Conservation (phyloP, 1,284 basidiomycete genomes). For the Apiotrichum siamense region DNA sequence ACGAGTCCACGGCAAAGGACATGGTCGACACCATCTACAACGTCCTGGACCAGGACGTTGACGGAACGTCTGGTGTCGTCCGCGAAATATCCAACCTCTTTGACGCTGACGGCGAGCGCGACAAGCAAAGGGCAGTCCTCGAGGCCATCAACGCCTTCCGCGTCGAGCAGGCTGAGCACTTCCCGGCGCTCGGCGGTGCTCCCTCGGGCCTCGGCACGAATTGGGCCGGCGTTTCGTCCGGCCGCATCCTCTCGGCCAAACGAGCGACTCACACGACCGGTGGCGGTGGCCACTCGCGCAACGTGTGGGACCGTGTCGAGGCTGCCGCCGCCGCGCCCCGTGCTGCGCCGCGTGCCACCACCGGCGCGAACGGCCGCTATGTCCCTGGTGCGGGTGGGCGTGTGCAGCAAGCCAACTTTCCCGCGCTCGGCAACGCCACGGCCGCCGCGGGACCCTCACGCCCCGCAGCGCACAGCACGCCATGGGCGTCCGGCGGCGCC, state of each 20-base stretch:
- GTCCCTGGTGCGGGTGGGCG: conserved; percentile 34
- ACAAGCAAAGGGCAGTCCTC: conserved; percentile 67
- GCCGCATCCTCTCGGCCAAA: conserved; percentile 76
- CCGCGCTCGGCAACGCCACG: conserved; percentile 26
- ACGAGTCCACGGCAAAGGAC: conserved; percentile 75
- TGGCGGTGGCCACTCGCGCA: conserved; percentile 56
- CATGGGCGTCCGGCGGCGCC: conserved; percentile 41
- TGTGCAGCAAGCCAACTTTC: conserved; percentile 26
- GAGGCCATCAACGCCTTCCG: conserved; percentile 76
- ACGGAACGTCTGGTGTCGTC: conserved; percentile 69
- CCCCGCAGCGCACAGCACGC: conserved; percentile 30
- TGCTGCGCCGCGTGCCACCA: conserved; percentile 50
- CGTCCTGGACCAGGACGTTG: conserved; percentile 69
- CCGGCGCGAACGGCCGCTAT: conserved; percentile 34
- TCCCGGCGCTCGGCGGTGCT: conserved; percentile 61
- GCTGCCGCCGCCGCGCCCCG: conserved; percentile 62
- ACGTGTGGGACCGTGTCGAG: conserved; percentile 82
- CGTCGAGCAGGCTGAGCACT: conserved; percentile 73
- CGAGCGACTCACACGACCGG: conserved; percentile 56
- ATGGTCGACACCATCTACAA: conserved; percentile 82
- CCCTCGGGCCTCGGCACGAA: conserved; percentile 55
- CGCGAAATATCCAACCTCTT: conserved; percentile 71
- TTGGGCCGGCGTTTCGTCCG: conserved; percentile 71
- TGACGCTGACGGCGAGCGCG: conserved; percentile 64
- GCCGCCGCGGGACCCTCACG: conserved; percentile 9